Conservation (phyloP, 257 asterid species). For the Pogostemon cablin region DNA sequence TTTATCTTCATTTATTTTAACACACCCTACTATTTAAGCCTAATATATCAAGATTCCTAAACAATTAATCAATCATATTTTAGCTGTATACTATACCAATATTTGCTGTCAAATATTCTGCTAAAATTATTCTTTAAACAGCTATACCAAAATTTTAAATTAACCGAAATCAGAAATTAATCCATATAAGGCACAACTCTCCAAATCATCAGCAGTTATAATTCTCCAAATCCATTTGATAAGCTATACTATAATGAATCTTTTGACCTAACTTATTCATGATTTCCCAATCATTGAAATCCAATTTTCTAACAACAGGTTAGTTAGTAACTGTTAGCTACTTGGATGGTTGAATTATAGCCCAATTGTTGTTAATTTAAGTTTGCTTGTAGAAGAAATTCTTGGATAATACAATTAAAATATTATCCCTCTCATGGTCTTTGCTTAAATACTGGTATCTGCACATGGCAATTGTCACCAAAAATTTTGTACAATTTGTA, state of each 20-base stretch:
- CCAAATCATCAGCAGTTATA: background rate
- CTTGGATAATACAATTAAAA: background rate
- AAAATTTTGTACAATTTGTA: constrained; percentile 29
- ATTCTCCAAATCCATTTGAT: constrained; percentile 3
- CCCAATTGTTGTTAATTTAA: background rate
- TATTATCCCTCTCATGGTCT: constrained; percentile 26
- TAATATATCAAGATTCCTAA: background rate
- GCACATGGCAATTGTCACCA: constrained; percentile 43
- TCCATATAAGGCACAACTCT: background rate
- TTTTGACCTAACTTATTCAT: constrained; percentile 18
- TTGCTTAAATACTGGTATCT: constrained; percentile 35
- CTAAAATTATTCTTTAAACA: constrained; percentile 19
- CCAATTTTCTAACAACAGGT: background rate
- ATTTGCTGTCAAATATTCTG: background rate
- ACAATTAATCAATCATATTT: background rate
- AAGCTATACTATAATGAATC: background rate
- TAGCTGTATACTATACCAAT: background rate
- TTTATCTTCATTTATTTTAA: too few species aligned
- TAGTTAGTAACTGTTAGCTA: background rate
- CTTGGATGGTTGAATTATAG: constrained; percentile 20
- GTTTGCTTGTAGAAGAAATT: background rate
- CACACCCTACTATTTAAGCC: too few species aligned
- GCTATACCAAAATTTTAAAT: background rate
- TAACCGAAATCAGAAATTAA: background rate
- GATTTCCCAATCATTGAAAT: constrained; percentile 33